Base-by-base conservation (phyloP, 129 eudicot species). In the Gnaphalium uliginosum region DNA sequence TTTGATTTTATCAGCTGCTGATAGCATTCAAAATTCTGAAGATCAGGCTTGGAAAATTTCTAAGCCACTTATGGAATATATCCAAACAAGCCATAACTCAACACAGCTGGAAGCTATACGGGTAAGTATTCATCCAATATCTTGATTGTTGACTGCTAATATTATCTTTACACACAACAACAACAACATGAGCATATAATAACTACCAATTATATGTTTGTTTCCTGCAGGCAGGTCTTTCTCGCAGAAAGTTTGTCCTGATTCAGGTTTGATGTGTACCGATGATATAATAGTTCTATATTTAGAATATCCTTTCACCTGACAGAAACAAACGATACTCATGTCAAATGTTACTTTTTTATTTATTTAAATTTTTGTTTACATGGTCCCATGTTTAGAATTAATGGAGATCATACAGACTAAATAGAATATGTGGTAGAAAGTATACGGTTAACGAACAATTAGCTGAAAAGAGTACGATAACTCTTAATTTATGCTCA, bases 21-120 rank as follows among this genome's bases (percentile, higher is more conserved):
- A 94, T 69, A 72, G 87, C 77, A 68, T 72, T 32, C 30, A 83
- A 60, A 48, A 19, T 69, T 77, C 85, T 58, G 86, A 88, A 76
- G 97, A 87, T 75, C 91, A 70, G 68, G 90, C 93, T 6, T 94
- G 98, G 98, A 83, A 89, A 81, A 84, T 94, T 71, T 86, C 97
- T 60, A 82, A 78, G 77, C 80, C 88, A 58, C 85, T 94, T 50
- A 86, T 46, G 86, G 97, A 87, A 18, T 94, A 66, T 68, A 89
- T 94, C 75, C 87, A 90, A 80, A 85, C 80, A 54, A 89, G 78
- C 68, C 98, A 90, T 76, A 94, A 94, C 69, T 63, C 81, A 66
- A 90, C 97, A 22, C 98, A 94, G 66, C 77, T 84, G 37, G 89
- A 82, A 73, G 97, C 98, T 43, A 90, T 94, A 78, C 78, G 76